A percentile compares a stretch with the other conserved stretches of the same genome.
phyloP scores from a whole-genome alignment of 2,329 filamentous ascomycete genomes.

The Aspergillus sp. region DNA sequence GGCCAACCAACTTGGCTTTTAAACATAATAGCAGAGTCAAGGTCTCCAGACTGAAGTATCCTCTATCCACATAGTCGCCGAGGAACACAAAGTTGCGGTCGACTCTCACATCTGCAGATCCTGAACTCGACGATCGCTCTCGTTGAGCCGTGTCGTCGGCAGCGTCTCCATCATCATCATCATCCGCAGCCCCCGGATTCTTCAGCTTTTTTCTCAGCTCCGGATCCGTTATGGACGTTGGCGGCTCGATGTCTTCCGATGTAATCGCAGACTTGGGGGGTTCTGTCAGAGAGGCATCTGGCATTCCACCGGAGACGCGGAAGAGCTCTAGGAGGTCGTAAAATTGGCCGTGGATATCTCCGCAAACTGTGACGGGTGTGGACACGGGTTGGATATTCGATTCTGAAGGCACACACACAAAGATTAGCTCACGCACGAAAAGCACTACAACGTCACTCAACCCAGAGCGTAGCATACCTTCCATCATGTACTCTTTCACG shows the following conservation, averaged over 20 bases:
- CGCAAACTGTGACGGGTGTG: slow-evolving; percentile 94
- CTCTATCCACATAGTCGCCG: slow-evolving; percentile 72
- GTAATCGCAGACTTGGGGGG: slow-evolving; percentile 73
- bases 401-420: slow-evolving; percentile 55
- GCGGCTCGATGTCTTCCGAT: slow-evolving; percentile 89
- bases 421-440: slow-evolving; percentile 11
- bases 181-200: slow-evolving; percentile 32
- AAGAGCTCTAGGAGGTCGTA: slow-evolving; percentile 98
- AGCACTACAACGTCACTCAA: neutral
- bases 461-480: slow-evolving; percentile 58
- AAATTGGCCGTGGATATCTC: slow-evolving; percentile 98
- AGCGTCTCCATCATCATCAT: slow-evolving; percentile 32
- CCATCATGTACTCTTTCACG: slow-evolving; percentile 98
- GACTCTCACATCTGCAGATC: slow-evolving; percentile 42
- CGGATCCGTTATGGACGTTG: slow-evolving; percentile 82
- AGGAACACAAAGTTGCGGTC: slow-evolving; percentile 71
- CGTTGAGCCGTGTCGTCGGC: slow-evolving; percentile 19
- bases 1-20: slow-evolving; percentile 57
- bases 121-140: slow-evolving; percentile 30
- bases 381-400: slow-evolving; percentile 98
- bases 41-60: slow-evolving; percentile 73
- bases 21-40: slow-evolving; percentile 71
- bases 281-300: slow-evolving; percentile 73
- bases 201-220: slow-evolving; percentile 84
- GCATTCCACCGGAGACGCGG: slow-evolving; percentile 94